These are phyloP conservation scores for Solanum medicagineum DNA, from an alignment of 257 asterid species.

Conservation along the genomic window DNA sequence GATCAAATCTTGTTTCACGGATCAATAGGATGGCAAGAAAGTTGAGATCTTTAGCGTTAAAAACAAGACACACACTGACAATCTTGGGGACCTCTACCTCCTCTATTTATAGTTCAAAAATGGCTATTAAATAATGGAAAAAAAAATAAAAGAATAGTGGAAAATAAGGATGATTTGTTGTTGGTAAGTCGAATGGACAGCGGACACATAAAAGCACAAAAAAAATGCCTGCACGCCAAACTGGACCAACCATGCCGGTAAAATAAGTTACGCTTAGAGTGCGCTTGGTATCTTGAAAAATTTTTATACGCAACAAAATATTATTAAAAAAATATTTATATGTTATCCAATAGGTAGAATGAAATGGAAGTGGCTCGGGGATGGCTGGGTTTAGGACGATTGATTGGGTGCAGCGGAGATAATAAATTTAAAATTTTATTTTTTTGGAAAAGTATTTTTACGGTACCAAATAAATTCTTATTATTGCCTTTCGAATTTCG, in stretches of 20 bases:
- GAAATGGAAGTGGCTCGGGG: neutral
- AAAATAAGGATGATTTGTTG: neutral
- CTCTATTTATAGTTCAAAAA: constrained; percentile 30
- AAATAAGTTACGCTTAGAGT: constrained; percentile 4
- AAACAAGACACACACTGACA: neutral
- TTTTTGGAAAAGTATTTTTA: no score
- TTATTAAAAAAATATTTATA: neutral
- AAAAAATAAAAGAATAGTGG: neutral
- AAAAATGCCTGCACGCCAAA: constrained; percentile 2
- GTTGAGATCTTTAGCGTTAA: neutral
- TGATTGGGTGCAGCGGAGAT: neutral
- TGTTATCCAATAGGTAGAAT: no score
- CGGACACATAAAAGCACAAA: neutral
- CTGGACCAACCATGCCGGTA: constrained; percentile 16
- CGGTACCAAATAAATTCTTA: neutral
- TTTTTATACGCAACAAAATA: no score
- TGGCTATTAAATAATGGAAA: neutral
- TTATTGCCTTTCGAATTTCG: neutral
- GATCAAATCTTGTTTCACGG: constrained; percentile 14
- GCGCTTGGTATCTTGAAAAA: neutral
- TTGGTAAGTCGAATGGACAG: neutral
- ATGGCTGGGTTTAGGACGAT: neutral
- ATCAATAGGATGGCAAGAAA: neutral
- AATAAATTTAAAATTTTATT: no score
- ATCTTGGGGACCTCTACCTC: neutral